Evolutionary conservation across 495 filamentous ascomycete species (phyloP).

Genomic region (Emericellopsis terricola): DNA sequence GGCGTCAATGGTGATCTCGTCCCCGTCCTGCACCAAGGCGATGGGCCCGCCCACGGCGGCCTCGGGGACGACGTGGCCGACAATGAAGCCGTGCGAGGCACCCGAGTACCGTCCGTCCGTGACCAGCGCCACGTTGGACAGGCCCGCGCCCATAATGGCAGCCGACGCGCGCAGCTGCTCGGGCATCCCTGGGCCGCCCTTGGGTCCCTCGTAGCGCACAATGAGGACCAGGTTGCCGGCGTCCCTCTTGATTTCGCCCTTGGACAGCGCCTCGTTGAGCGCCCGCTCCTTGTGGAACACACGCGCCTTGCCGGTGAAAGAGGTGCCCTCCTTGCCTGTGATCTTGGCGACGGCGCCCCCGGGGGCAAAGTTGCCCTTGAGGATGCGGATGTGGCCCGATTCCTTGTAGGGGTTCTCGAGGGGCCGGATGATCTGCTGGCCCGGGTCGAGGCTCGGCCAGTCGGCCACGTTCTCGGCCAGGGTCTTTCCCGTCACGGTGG

Average conservation of each 20-base stretch:
- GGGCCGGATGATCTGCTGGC: slow-evolving; percentile 73
- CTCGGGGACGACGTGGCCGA: slow-evolving; percentile 86
- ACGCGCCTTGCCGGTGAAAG: slow-evolving; percentile 63
- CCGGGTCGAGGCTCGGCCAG: slow-evolving; percentile 62
- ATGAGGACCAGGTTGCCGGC: slow-evolving; percentile 67
- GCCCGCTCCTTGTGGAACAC: slow-evolving; percentile 85
- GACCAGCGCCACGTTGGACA: slow-evolving; percentile 79
- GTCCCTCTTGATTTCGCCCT: slow-evolving; percentile 48
- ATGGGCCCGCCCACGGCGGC: slow-evolving; percentile 70
- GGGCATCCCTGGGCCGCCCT: slow-evolving; percentile 96
- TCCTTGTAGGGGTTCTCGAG: slow-evolving; percentile 71
- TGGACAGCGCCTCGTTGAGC: slow-evolving; percentile 57
- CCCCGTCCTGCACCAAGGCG: slow-evolving; percentile 62
- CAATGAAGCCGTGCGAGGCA: slow-evolving; percentile 89
- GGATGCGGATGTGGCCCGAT: slow-evolving; percentile 78
- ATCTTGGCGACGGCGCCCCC: slow-evolving; percentile 94
- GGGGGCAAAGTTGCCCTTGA: slow-evolving; percentile 80
- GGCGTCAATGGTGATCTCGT: slow-evolving; percentile 75
- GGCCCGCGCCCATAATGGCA: slow-evolving; percentile 79
- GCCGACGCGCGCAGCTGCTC: slow-evolving; percentile 84
- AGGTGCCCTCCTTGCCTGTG: slow-evolving; percentile 82
- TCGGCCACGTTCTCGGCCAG: slow-evolving; percentile 72
- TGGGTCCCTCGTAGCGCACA: slow-evolving; percentile 89
- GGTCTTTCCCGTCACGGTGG: slow-evolving; percentile 84
- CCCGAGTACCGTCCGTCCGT: slow-evolving; percentile 89